Conservation (phyloP, 306 rosid genomes). For the Glycine tomentella region DNA sequence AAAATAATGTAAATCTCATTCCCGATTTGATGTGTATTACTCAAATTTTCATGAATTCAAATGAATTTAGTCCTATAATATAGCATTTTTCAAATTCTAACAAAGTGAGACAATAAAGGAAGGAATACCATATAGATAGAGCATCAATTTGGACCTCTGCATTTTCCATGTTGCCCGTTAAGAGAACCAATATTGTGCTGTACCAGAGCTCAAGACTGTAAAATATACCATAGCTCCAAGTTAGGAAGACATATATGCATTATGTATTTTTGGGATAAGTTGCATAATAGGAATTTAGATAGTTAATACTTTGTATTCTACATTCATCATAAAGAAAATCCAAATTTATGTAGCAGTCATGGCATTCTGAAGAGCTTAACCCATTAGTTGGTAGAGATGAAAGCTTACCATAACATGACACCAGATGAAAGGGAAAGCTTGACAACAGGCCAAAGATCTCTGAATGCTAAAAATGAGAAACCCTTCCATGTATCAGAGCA, state of each 20-base stretch:
- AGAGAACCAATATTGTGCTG: conserved; percentile 57
- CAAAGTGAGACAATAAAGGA: not conserved
- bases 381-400: not conserved
- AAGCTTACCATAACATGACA: conserved; percentile 61
- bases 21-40: not conserved
- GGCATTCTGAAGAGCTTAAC: not conserved
- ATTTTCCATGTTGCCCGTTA: conserved; percentile 58
- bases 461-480: conserved; percentile 56
- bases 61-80: too few species aligned
- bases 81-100: too few species aligned
- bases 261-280: not conserved
- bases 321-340: too few species aligned
- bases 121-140: conserved; percentile 62
- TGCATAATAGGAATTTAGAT: not conserved
- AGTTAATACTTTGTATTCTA: not conserved
- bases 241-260: not conserved
- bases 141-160: conserved; percentile 63
- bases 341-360: not conserved
- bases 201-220: conserved; percentile 66
- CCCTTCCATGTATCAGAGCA: conserved; percentile 59
- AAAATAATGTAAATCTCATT: not conserved
- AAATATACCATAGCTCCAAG: not conserved
- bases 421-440: conserved; percentile 71
- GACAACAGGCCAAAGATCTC: conserved; percentile 63
- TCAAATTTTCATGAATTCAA: not conserved